Conservation (phyloP, 306 rosid genomes). For the Dalbergia cochinchinensis region DNA sequence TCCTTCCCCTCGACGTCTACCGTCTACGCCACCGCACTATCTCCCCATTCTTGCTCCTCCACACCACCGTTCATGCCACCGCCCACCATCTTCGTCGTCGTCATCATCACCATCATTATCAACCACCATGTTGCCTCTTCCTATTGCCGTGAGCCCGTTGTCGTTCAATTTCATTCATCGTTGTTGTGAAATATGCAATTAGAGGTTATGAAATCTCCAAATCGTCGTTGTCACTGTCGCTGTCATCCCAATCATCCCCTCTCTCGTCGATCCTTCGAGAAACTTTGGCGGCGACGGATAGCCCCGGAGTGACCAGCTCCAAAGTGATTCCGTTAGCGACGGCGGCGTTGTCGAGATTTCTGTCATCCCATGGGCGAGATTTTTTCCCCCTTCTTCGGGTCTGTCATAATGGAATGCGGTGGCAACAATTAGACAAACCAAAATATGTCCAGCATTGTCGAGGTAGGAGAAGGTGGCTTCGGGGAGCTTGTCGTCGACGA, state of each 20-base stretch:
- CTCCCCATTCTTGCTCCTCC: conserved; percentile 93
- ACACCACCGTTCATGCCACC: conserved; percentile 63
- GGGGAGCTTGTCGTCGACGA: no score
- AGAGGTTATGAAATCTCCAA: conserved; percentile 62
- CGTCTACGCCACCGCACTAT: conserved; percentile 49
- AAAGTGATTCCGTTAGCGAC: conserved; percentile 41
- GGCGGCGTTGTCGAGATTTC: conserved; percentile 61
- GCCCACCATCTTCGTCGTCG: conserved; percentile 76
- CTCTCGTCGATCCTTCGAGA: conserved; percentile 48
- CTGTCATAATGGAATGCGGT: no score
- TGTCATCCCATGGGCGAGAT: no score
- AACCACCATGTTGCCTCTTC: conserved; percentile 67
- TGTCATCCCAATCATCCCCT: conserved; percentile 67
- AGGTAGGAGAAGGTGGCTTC: no score
- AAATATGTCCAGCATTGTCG: no score
- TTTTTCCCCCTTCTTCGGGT: no score
- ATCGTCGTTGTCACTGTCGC: conserved; percentile 88
- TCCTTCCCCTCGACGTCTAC: conserved; percentile 88
- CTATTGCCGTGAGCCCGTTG: conserved; percentile 72
- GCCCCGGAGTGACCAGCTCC: conserved; percentile 84
- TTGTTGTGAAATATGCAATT: no score
- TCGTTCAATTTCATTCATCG: conserved; percentile 69
- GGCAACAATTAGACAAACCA: no score
- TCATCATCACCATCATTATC: conserved; percentile 43
- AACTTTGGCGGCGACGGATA: conserved; percentile 47